A percentile compares a stretch with the other conserved stretches of the same genome.
phyloP scores from a whole-genome alignment of 176 grass and related monocot genomes.

The Saccharum spontaneum region DNA sequence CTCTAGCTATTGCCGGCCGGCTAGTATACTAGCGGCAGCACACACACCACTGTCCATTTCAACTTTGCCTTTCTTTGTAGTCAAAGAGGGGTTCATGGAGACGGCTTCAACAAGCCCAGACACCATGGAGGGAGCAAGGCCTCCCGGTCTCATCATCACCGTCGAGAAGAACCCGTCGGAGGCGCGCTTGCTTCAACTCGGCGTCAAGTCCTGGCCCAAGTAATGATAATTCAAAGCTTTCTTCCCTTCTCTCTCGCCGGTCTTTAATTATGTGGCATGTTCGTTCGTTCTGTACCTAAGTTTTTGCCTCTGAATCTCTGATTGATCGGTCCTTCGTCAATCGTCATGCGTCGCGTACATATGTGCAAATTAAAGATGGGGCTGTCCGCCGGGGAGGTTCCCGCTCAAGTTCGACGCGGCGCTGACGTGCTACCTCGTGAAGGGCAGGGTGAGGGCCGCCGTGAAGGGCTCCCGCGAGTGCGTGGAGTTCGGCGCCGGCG shows the following conservation, averaged over 20 bases:
- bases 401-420: constrained; percentile 65
- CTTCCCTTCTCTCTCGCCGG: not conserved
- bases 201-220: constrained; percentile 83
- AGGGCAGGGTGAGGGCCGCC: constrained; percentile 58
- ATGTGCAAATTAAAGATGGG: constrained; percentile 29
- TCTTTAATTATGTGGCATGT: not conserved
- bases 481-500: constrained; percentile 66
- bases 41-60: not conserved
- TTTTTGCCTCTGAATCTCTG: not conserved
- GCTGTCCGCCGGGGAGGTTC: constrained; percentile 69
- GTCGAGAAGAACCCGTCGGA: constrained; percentile 65
- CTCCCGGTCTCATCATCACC: constrained; percentile 38
- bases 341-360: too few species aligned
- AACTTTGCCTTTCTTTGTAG: not conserved
- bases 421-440: constrained; percentile 69
- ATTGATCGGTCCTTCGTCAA: not conserved
- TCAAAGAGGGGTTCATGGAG: constrained; percentile 27
- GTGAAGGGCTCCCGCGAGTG: constrained; percentile 49
- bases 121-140: constrained; percentile 41
- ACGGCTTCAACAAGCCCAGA: constrained; percentile 42
- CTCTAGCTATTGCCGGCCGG: too few species aligned
- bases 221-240: not conserved
- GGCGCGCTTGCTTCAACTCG: constrained; percentile 51
- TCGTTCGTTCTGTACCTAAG: not conserved
- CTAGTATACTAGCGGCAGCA: not conserved